Evolutionary conservation across 2,329 filamentous ascomycete species (phyloP).

Genomic region (Lecanosticta acicola): DNA sequence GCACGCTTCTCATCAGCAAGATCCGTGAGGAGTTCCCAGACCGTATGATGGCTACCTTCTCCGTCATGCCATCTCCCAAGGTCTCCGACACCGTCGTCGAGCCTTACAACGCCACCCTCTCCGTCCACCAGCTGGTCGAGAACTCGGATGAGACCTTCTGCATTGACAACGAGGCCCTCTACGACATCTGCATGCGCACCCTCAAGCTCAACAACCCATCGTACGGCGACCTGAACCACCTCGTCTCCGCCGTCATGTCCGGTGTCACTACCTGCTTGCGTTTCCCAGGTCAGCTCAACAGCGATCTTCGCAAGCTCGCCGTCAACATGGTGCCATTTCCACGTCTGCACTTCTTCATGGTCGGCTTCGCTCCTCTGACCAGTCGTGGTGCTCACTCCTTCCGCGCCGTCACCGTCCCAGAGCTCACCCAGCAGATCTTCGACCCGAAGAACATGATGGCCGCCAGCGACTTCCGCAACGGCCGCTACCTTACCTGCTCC

Average conservation of each 20-base stretch:
- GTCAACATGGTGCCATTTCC: conserved; percentile 99
- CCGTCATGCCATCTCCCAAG: conserved; percentile 97
- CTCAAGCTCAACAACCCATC: conserved; percentile 98
- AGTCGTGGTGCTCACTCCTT: conserved; percentile 88
- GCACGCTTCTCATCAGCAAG: conserved; percentile 99
- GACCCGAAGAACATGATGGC: conserved; percentile 99
- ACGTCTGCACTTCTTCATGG: conserved; percentile 99
- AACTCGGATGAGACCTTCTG: conserved; percentile 99
- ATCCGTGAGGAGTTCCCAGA: conserved; percentile 99
- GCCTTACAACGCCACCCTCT: conserved; percentile 99
- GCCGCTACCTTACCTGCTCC: conserved; percentile 98
- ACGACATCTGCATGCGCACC: conserved; percentile 99
- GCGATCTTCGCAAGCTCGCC: conserved; percentile 96
- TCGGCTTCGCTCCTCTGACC: conserved; percentile 97
- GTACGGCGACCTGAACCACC: conserved; percentile 98
- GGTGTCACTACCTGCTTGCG: conserved; percentile 97
- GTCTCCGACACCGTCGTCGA: conserved; percentile 99
- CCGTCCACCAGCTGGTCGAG: conserved; percentile 97
- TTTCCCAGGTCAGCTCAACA: conserved; percentile 99
- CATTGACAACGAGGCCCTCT: conserved; percentile 99
- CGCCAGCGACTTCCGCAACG: conserved; percentile 98
- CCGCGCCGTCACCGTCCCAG: conserved; percentile 94
- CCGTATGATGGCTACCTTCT: conserved; percentile 99
- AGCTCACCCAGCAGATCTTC: conserved; percentile 99
- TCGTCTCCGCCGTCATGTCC: conserved; percentile 99